A percentile compares a stretch with the other conserved stretches of the same genome.
Conservation (phyloP, 1,284 basidiomycete genomes). For the Rhodotorula sp. region DNA sequence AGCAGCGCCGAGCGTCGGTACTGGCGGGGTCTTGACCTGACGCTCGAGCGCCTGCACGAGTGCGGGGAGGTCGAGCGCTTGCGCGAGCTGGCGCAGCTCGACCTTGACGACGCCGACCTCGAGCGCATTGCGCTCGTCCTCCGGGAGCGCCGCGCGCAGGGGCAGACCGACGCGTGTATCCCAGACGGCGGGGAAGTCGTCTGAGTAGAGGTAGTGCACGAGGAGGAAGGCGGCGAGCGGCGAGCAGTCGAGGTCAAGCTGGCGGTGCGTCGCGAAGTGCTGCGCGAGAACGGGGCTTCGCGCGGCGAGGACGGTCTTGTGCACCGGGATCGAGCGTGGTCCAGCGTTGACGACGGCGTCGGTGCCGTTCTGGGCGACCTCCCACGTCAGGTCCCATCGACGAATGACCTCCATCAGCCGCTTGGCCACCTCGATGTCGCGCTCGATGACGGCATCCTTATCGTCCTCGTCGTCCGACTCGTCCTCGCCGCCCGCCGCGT, state of each 20-base stretch:
- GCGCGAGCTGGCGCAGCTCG: constrained; percentile 20
- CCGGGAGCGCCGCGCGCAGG: constrained; percentile 53
- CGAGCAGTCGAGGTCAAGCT: constrained; percentile 55
- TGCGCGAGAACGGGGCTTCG: constrained; percentile 60
- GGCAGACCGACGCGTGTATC: constrained; percentile 68
- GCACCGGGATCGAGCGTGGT: constrained; percentile 61
- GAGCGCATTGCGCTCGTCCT: constrained; percentile 2
- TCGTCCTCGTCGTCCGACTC: constrained; percentile 46
- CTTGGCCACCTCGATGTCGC: constrained; percentile 58
- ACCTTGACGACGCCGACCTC: constrained; percentile 23
- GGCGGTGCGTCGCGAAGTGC: constrained; percentile 42
- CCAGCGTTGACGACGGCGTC: constrained; percentile 61
- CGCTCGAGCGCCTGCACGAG: constrained; percentile 60
- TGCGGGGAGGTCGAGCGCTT: constrained; percentile 54
- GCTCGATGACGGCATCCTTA: constrained; percentile 39
- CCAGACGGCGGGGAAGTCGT: constrained; percentile 80
- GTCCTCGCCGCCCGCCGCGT: constrained; percentile 20
- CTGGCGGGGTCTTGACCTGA: constrained; percentile 42
- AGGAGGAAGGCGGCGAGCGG: constrained; percentile 73
- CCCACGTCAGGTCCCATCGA: constrained; percentile 42
- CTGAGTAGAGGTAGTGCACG: constrained; percentile 83
- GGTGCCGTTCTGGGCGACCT: constrained; percentile 56
- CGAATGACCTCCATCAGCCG: constrained; percentile 55
- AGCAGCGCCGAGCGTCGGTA: constrained; percentile 16
- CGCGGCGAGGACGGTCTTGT: constrained; percentile 66